Evolutionary conservation across 2,329 filamentous ascomycete genomes (phyloP).

Genomic region (Macrophomina phaseolina): DNA sequence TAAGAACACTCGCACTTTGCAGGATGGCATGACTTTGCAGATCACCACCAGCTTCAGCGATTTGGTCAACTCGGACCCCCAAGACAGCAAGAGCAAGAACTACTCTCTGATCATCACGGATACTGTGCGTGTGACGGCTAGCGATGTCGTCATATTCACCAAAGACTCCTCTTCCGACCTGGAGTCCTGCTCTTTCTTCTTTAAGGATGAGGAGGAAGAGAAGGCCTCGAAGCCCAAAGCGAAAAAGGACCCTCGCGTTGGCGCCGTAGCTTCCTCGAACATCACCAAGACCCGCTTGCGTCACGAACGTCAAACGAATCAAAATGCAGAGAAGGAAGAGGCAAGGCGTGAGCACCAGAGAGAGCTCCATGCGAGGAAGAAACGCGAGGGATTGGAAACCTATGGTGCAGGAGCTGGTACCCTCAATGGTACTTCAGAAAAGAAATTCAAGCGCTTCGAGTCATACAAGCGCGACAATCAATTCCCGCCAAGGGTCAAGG

Average conservation of each 20-base stretch:
- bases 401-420: constrained; percentile 86
- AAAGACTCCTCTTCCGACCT: constrained; percentile 89
- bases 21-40: constrained; percentile 96
- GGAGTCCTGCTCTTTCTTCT: constrained; percentile 97
- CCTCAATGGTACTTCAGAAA: constrained; percentile 88
- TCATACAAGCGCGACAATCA: constrained; percentile 99
- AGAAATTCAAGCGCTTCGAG: constrained; percentile 99
- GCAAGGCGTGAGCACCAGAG: constrained; percentile 91
- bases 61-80: constrained; percentile 82
- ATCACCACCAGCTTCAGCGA: constrained; percentile 90
- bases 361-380: constrained; percentile 84
- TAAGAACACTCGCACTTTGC: constrained; percentile 82
- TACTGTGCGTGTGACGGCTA: constrained; percentile 82
- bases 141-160: constrained; percentile 88
- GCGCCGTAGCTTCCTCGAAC: constrained; percentile 90
- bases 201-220: constrained; percentile 91
- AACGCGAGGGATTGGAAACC: constrained; percentile 81
- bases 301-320: constrained; percentile 85
- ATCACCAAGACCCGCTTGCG: constrained; percentile 93
- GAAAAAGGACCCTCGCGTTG: constrained; percentile 81
- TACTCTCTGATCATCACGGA: constrained; percentile 93
- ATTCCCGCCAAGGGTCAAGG: constrained; percentile 80
- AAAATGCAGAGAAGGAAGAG: constrained; percentile 88
- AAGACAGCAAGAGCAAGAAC: constrained; percentile 85
- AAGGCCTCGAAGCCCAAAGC: constrained; percentile 85